Conservation (phyloP, 2,329 filamentous ascomycete genomes). For the Trichophyton verrucosum region DNA sequence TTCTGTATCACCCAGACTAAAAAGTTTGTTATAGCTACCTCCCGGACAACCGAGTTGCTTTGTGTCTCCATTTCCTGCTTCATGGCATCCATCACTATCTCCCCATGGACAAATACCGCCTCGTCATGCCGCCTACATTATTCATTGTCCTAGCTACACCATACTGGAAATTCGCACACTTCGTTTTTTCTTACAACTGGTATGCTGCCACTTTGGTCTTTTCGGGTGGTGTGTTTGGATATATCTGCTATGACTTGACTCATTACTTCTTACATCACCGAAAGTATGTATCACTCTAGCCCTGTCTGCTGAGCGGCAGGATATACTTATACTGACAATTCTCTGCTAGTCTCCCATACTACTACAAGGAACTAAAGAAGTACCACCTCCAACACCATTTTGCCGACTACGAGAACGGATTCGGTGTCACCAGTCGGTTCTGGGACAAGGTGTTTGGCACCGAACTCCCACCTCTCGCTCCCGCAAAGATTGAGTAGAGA, state of each 20-base stretch:
- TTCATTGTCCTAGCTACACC: slow-evolving; percentile 73
- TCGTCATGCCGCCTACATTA: slow-evolving; percentile 91
- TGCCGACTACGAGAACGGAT: slow-evolving; percentile 93
- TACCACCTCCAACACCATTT: slow-evolving; percentile 97
- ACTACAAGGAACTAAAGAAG: slow-evolving; percentile 90
- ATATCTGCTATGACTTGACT: slow-evolving; percentile 91
- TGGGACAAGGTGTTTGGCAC: slow-evolving; percentile 93
- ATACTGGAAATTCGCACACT: slow-evolving; percentile 84
- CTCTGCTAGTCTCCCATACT: slow-evolving; percentile 56
- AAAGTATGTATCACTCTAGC: slow-evolving; percentile 43
- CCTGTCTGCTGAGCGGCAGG: neutral
- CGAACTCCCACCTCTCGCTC: slow-evolving; percentile 46
- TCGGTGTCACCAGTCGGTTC: slow-evolving; percentile 90
- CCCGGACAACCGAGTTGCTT: slow-evolving; percentile 76
- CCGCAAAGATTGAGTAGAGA: slow-evolving; percentile 26
- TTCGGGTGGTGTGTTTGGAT: slow-evolving; percentile 87
- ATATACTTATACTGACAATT: slow-evolving; percentile 8
- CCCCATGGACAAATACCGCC: slow-evolving; percentile 95
- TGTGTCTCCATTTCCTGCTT: slow-evolving; percentile 83
- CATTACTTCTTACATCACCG: slow-evolving; percentile 98
- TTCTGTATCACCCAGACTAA: neutral
- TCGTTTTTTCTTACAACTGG: slow-evolving; percentile 75
- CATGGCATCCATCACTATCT: slow-evolving; percentile 97
- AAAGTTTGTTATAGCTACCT: slow-evolving; percentile 50
- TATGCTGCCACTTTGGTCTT: slow-evolving; percentile 64